A percentile compares a stretch with the other conserved stretches of the same genome.
phyloP scores from a whole-genome alignment of 2,329 filamentous ascomycete genomes.

The Setomelanomma holmii region DNA sequence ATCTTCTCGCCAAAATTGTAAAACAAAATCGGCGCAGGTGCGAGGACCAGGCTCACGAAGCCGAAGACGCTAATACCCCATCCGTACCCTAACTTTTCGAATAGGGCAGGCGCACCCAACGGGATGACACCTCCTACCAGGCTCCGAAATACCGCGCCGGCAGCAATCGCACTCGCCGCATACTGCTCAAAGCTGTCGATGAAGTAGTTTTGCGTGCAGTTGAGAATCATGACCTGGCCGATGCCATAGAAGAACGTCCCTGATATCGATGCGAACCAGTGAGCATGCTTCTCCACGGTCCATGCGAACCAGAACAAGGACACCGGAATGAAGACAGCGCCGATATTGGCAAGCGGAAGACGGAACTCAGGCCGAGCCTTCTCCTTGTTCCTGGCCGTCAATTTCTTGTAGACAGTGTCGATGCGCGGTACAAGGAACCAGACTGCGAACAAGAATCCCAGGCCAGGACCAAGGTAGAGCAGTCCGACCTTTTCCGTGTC shows the following conservation, averaged over 20 bases:
- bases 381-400: constrained; percentile 51
- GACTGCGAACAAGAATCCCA: constrained; percentile 54
- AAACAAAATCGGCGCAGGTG: constrained; percentile 59
- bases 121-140: constrained; percentile 58
- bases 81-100: constrained; percentile 56
- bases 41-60: constrained; percentile 53
- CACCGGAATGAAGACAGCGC: constrained; percentile 52
- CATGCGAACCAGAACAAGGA: constrained; percentile 54
- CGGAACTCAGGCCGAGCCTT: constrained; percentile 54
- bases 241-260: constrained; percentile 59
- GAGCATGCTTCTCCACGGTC: constrained; percentile 51
- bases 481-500: constrained; percentile 56
- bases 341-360: constrained; percentile 56
- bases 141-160: constrained; percentile 56
- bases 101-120: constrained; percentile 53
- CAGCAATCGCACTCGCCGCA: constrained; percentile 59
- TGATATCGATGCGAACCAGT: constrained; percentile 52
- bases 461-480: constrained; percentile 54
- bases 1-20: constrained; percentile 56
- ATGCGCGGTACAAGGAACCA: constrained; percentile 57
- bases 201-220: constrained; percentile 63
- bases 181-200: constrained; percentile 61
- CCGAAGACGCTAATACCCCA: constrained; percentile 60
- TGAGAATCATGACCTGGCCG: constrained; percentile 61
- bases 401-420: constrained; percentile 56